Percentiles rank a stretch among this genome's conserved stretches.
phyloP scores from a whole-genome alignment of 2,329 filamentous ascomycete genomes.

The Calonectria crousiana region DNA sequence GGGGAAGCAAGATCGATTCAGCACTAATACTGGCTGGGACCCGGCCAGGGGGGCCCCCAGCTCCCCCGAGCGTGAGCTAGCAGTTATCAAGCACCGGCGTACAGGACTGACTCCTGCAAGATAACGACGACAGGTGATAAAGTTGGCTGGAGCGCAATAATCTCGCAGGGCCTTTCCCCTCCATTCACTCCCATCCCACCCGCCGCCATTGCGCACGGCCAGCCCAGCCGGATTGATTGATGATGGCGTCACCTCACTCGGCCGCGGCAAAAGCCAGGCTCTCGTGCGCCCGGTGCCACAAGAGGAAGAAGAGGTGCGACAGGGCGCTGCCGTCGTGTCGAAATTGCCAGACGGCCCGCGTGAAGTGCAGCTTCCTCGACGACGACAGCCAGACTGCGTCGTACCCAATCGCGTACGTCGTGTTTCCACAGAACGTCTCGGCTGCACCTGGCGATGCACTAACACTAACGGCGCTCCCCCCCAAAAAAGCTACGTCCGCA shows the following conservation, averaged over 20 bases:
- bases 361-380: slow-evolving; percentile 56
- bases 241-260: slow-evolving; percentile 17
- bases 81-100: not conserved
- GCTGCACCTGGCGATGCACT: not conserved
- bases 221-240: not conserved
- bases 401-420: slow-evolving; percentile 54
- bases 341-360: slow-evolving; percentile 52
- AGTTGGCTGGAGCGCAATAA: slow-evolving; percentile 7
- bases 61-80: not conserved
- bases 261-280: slow-evolving; percentile 28
- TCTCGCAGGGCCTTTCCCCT: not conserved
- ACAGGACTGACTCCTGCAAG: not conserved
- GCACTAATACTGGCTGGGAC: not conserved
- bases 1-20: slow-evolving; percentile 7
- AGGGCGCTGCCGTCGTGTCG: slow-evolving; percentile 52
- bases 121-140: slow-evolving; percentile 6
- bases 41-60: not conserved
- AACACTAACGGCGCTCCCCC: not conserved
- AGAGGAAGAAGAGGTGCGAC: slow-evolving; percentile 58
- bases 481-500: slow-evolving; percentile 46
- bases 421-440: not conserved
- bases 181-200: not conserved
- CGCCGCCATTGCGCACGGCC: not conserved
- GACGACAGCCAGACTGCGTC: slow-evolving; percentile 53
- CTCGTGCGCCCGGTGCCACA: slow-evolving; percentile 55